Evolutionary conservation across 306 rosid genomes (phyloP).

Genomic region (Comarum palustre): DNA sequence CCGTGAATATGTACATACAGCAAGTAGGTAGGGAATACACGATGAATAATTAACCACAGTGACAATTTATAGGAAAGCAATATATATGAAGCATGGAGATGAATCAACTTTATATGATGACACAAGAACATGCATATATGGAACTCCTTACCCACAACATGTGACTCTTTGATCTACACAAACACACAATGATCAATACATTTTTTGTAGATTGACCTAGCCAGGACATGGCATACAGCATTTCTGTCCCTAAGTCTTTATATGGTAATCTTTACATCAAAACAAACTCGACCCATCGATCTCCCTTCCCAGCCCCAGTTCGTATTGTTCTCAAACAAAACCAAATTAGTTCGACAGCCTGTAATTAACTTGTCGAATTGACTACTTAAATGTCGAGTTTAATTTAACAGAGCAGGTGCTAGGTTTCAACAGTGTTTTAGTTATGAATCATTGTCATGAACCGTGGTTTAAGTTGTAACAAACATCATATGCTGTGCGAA

Average conservation of each 20-base stretch:
- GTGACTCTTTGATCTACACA: constrained; percentile 19
- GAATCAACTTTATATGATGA: constrained; percentile 43
- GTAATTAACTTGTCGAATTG: not conserved
- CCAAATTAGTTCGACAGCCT: too few relatives aligned
- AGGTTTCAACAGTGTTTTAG: not conserved
- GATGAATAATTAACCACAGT: not conserved
- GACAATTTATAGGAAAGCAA: not conserved
- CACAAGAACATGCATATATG: constrained; percentile 35
- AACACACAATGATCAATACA: not conserved
- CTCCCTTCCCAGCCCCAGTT: not conserved
- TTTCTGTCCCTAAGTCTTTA: not conserved
- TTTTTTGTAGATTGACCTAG: not conserved
- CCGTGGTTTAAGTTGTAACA: too few relatives aligned
- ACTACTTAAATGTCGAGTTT: not conserved
- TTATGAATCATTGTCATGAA: not conserved
- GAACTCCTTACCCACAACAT: constrained; percentile 35
- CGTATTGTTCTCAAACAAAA: not conserved
- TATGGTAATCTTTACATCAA: not conserved
- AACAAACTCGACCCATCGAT: not conserved
- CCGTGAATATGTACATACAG: not conserved
- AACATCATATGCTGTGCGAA: too few relatives aligned
- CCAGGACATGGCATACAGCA: not conserved
- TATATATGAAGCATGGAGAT: constrained; percentile 37
- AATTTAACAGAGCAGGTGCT: not conserved
- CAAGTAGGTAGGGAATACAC: not conserved